Conservation (phyloP, 2,329 filamentous ascomycete genomes). For the Microascus cirrosus region DNA sequence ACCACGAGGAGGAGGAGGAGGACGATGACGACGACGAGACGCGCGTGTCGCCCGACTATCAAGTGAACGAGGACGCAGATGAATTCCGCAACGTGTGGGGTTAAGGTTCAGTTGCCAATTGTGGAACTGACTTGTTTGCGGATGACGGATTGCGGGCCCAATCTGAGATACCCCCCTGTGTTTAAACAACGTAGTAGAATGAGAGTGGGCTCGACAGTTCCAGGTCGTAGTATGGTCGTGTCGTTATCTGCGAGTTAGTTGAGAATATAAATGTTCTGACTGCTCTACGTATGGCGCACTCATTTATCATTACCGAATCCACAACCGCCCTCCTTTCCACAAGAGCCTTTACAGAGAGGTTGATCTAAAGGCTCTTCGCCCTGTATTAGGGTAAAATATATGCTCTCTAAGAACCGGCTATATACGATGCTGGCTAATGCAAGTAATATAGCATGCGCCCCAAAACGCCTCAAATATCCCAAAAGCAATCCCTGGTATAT, state of each 20-base stretch:
- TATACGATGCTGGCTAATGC: not conserved
- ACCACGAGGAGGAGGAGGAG: not conserved
- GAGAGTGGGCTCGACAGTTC: not conserved
- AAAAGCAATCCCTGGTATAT: not conserved
- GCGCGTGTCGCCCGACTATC: constrained; percentile 10
- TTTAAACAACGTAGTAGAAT: not conserved
- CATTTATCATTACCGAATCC: no score
- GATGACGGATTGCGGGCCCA: not conserved
- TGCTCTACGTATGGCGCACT: no score
- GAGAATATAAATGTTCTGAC: not conserved
- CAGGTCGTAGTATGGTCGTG: not conserved
- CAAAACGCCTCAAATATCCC: not conserved
- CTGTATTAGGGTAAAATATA: no score
- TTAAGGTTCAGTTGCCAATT: not conserved
- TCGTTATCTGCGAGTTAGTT: not conserved
- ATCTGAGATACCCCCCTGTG: not conserved
- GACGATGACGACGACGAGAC: not conserved
- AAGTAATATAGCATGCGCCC: not conserved
- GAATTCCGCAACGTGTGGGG: constrained; percentile 37
- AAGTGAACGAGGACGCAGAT: constrained; percentile 22
- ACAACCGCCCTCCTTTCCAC: no score
- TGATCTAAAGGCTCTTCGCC: no score
- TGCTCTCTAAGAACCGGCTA: not conserved
- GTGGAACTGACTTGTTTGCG: not conserved
- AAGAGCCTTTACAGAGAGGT: no score